These are phyloP conservation scores for Globisporangium apiculatum DNA, from an alignment of 352 stramenopile species.

Conservation along the genomic window DNA sequence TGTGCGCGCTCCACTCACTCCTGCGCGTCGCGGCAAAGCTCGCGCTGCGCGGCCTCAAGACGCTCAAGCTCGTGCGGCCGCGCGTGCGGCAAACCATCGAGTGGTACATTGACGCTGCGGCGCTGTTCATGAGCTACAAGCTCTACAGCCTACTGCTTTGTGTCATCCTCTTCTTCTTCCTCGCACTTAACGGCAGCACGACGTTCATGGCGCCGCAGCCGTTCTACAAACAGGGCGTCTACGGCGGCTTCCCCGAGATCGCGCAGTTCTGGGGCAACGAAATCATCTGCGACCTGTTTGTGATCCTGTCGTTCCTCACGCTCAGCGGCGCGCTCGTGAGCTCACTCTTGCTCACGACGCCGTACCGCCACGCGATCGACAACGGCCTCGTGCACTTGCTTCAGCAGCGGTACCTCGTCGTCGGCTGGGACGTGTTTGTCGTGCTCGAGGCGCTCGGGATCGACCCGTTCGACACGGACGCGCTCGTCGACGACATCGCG, in stretches of 20 bases:
- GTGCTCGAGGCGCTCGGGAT: conserved; percentile 34
- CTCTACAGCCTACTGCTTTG: conserved; percentile 50
- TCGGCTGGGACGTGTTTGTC: conserved; percentile 10
- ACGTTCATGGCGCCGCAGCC: conserved; percentile 38
- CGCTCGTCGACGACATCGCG: conserved; percentile 14
- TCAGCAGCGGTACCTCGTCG: conserved; percentile 34
- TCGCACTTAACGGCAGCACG: conserved; percentile 22
- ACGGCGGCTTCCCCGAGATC: conserved; percentile 27
- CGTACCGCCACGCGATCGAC: conserved; percentile 29
- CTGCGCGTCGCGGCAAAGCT: conserved; percentile 26
- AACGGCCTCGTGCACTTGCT: conserved; percentile 39
- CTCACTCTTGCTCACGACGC: conserved; percentile 23
- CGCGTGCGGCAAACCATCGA: conserved; percentile 25
- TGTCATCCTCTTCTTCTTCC: conserved; percentile 30
- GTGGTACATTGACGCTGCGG: conserved; percentile 39
- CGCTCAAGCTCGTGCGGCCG: conserved; percentile 23
- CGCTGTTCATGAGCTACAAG: conserved; percentile 54
- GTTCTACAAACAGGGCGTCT: conserved; percentile 26
- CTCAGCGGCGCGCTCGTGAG: conserved; percentile 20
- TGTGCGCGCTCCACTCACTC: conserved; percentile 39
- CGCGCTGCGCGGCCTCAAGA: conserved; percentile 18
- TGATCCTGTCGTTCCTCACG: conserved; percentile 28
- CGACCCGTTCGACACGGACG: conserved; percentile 26
- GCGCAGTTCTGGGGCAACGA: conserved; percentile 43
- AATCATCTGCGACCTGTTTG: conserved; percentile 42